Evolutionary conservation across 331 rosid genomes (phyloP).

Genomic region (Stylosanthes scabra): DNA sequence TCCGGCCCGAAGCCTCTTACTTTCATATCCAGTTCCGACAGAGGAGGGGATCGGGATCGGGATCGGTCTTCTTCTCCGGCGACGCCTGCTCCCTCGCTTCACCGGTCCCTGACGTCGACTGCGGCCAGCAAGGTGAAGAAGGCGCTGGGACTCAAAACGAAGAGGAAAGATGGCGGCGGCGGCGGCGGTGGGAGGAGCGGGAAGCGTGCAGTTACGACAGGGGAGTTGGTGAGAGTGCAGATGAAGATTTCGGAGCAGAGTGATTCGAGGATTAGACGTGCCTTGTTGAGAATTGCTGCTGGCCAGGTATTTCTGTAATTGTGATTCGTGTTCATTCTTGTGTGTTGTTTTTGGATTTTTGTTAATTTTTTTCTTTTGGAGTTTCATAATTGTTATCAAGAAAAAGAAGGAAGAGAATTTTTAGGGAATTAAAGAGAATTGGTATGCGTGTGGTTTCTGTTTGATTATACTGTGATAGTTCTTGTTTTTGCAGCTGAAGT

Average conservation of each 20-base stretch:
- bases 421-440: too few relatives aligned
- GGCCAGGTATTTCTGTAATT: conserved; percentile 63
- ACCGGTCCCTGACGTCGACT: conserved; percentile 81
- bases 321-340: not conserved
- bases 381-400: not conserved
- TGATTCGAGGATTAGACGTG: conserved; percentile 86
- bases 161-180: conserved; percentile 22
- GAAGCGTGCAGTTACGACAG: conserved; percentile 72
- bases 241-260: conserved; percentile 89
- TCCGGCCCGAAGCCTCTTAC: conserved; percentile 80
- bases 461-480: not conserved
- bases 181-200: conserved; percentile 31
- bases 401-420: too few relatives aligned
- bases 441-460: not conserved
- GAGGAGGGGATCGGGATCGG: conserved; percentile 57
- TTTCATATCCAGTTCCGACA: conserved; percentile 82
- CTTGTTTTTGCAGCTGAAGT: conserved; percentile 3
- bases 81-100: conserved; percentile 57
- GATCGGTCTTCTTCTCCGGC: conserved; percentile 15
- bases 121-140: conserved; percentile 91
- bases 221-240: conserved; percentile 93
- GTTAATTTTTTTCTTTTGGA: not conserved
- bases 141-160: conserved; percentile 77
- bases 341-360: not conserved
- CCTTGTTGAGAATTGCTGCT: conserved; percentile 84